phyloP scores from a whole-genome alignment of 805 yeast species.

The Suhomyces prunicola region DNA sequence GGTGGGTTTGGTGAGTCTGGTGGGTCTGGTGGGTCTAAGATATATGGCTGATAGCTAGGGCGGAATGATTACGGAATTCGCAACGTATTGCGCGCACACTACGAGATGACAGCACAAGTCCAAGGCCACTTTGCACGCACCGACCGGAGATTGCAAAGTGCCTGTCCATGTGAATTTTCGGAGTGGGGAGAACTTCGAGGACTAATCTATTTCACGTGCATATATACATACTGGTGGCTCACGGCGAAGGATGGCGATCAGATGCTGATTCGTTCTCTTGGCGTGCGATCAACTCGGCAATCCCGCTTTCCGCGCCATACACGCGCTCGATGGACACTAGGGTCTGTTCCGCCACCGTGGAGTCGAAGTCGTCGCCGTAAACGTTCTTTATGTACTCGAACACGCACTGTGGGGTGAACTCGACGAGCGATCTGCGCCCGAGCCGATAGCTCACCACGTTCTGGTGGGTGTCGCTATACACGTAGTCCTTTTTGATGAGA shows the following conservation, averaged over 20 bases:
- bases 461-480: conserved; percentile 12
- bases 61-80: not conserved
- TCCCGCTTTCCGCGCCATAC: conserved; percentile 13
- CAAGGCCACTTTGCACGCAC: not conserved
- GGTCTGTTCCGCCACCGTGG: conserved; percentile 14
- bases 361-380: conserved; percentile 24
- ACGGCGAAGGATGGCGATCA: not conserved
- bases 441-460: conserved; percentile 22
- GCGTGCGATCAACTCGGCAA: not conserved
- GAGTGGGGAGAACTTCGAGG: not conserved
- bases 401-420: conserved; percentile 30
- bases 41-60: too few species aligned
- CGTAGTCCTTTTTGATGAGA: conserved; percentile 29
- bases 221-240: not conserved
- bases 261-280: not conserved
- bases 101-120: not conserved
- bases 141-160: not conserved
- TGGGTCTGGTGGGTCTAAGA: too few species aligned
- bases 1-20: too few species aligned
- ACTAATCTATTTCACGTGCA: not conserved
- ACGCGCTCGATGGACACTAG: conserved; percentile 24
- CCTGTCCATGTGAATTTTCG: not conserved
- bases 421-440: conserved; percentile 33
- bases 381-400: conserved; percentile 21
- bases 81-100: not conserved